phyloP scores from a whole-genome alignment of 2,329 filamentous ascomycete species.

The Colletotrichum camelliae region DNA sequence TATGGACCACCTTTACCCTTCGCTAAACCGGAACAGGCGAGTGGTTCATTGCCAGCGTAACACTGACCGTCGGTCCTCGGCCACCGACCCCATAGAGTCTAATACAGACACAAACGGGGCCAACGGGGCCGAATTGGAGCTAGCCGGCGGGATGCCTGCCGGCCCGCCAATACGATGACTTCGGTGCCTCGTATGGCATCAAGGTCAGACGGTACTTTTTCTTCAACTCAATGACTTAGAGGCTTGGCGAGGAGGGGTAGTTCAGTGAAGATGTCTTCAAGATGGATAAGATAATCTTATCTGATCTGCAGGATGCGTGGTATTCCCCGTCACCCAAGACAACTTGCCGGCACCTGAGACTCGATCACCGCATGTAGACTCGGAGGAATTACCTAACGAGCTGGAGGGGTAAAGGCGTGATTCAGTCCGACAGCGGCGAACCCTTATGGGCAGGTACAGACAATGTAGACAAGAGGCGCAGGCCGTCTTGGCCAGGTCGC shows the following conservation, averaged over 20 bases:
- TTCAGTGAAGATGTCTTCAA: background rate
- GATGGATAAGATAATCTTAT: constrained; percentile 39
- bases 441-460: background rate
- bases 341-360: background rate
- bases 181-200: background rate
- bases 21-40: background rate
- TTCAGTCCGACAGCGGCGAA: background rate
- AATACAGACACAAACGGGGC: background rate
- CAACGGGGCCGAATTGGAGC: background rate
- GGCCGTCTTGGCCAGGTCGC: background rate
- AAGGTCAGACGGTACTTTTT: background rate
- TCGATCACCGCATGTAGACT: constrained; percentile 1
- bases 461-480: background rate
- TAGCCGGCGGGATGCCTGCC: background rate
- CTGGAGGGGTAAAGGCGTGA: background rate
- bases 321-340: background rate
- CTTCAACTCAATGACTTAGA: background rate
- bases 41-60: background rate
- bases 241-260: constrained; percentile 16
- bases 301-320: constrained; percentile 23
- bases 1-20: background rate
- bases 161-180: background rate
- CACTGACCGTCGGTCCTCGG: background rate
- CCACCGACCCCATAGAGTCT: background rate
- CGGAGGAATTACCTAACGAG: constrained; percentile 1